phyloP scores from a whole-genome alignment of 805 yeast genomes.

The Monosporozyma solicola region DNA sequence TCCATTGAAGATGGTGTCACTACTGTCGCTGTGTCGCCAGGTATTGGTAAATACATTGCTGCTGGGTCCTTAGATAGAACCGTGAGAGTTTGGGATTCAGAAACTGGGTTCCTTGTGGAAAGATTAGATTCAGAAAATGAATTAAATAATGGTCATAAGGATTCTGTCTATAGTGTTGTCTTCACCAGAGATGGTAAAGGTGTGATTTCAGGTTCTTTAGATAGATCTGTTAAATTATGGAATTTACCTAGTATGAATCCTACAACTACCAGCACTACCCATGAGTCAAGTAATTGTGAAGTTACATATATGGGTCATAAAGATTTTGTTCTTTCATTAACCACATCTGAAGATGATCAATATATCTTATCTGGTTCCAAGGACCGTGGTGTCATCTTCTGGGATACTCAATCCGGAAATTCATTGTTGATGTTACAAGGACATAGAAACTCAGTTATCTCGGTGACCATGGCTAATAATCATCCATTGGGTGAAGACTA shows the following conservation, averaged over 20 bases:
- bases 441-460: constrained; percentile 89
- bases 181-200: constrained; percentile 87
- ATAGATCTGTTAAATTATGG: constrained; percentile 94
- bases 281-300: constrained; percentile 45
- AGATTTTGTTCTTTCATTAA: constrained; percentile 90
- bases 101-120: constrained; percentile 85
- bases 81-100: constrained; percentile 94
- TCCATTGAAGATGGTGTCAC: constrained; percentile 97
- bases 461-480: constrained; percentile 83
- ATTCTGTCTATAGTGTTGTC: constrained; percentile 90
- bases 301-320: constrained; percentile 93
- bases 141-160: constrained; percentile 88
- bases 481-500: constrained; percentile 47
- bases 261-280: not conserved
- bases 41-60: constrained; percentile 82
- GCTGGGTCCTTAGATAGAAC: constrained; percentile 95
- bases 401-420: constrained; percentile 90
- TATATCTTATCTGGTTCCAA: constrained; percentile 91
- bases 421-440: constrained; percentile 95
- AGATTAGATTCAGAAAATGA: constrained; percentile 84
- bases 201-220: constrained; percentile 90
- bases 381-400: constrained; percentile 93
- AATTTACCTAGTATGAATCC: constrained; percentile 36
- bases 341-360: constrained; percentile 87
- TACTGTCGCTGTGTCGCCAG: constrained; percentile 90